A percentile compares a stretch with the other conserved stretches of the same genome.
These are phyloP conservation scores for Geranium brycei DNA, from an alignment of 345 rosid genomes.

Conservation along the genomic window DNA sequence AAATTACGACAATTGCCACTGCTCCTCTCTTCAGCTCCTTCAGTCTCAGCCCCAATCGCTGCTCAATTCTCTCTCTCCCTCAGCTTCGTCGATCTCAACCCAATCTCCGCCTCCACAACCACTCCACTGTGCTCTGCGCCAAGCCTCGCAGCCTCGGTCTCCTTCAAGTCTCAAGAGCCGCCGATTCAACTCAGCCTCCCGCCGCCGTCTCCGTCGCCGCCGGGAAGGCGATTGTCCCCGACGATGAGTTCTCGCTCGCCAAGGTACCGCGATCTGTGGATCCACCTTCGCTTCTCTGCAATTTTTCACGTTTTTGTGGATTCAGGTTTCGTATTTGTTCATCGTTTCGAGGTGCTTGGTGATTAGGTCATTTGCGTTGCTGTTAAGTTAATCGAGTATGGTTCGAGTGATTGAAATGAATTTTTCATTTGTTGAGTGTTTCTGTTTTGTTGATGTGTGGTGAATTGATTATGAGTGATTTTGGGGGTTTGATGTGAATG, in stretches of 20 bases:
- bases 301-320: too few species aligned
- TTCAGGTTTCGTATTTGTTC: too few species aligned
- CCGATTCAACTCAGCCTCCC: constrained; percentile 57
- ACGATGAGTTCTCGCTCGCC: constrained; percentile 66
- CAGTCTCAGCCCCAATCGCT: constrained; percentile 11
- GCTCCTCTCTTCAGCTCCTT: constrained; percentile 13
- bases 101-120: constrained; percentile 9
- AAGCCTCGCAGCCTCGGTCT: constrained; percentile 10
- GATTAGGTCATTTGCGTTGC: too few species aligned
- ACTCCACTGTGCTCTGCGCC: constrained; percentile 4
- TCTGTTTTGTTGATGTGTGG: neutral
- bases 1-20: constrained; percentile 21
- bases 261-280: constrained; percentile 30
- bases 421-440: too few species aligned
- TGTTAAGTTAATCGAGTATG: too few species aligned
- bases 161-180: constrained; percentile 33
- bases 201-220: constrained; percentile 23
- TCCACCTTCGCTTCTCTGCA: too few species aligned
- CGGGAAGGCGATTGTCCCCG: constrained; percentile 39
- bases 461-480: too few species aligned
- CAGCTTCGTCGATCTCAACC: constrained; percentile 8
- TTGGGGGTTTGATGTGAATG: too few species aligned
- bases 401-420: too few species aligned
- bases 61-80: constrained; percentile 21
- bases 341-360: too few species aligned